Evolutionary conservation across 2,329 filamentous ascomycete genomes (phyloP), one percentile per base, ranked within the genome.

Genomic region (Fusarium chlamydosporum): DNA sequence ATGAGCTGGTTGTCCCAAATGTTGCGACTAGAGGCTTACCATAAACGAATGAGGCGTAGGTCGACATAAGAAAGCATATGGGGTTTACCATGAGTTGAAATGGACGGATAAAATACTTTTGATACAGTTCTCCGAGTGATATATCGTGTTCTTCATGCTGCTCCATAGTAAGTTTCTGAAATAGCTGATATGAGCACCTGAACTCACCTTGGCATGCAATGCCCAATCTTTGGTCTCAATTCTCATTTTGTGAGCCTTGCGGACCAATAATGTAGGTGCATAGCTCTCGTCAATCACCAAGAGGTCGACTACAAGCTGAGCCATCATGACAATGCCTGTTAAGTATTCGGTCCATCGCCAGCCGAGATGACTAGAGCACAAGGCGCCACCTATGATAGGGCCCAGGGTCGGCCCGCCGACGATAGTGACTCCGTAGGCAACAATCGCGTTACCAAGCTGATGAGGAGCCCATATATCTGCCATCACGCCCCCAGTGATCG

Each of bases 321-420:
- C 54, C 29, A 56, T 41, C 54, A 56, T 56, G 0, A 56, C 27
- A 3, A 56, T 56, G 1, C 54, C 54, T 1, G 45, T 56, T 0
- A 56, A 4, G 3, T 56, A 41, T 29, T 56, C 54, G 7, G 54
- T 52, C 35, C 54, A 52, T 15, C 35, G 37, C 54, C 45, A 56
- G 0, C 45, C 54, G 0, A 56, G 35, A 4, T 40, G 2, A 4
- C 54, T 52, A 2, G 45, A 56, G n/a, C 29, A 56, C 7, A 56
- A 2, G 0, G 35, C 45, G 7, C 42, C 35, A 0, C 47, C 55
- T 0, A 54, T 43, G 7, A 54, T 31, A 7, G 55, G 55, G 2
- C 38, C 47, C 1, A 58, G 2, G 2, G 47, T 54, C 4, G 55
- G 38, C 6, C 55, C 38, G 4, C 38, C 48, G 2, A 58, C 47